These are phyloP conservation scores for Betula pendula DNA, from an alignment of 306 rosid genomes.

Conservation along the genomic window DNA sequence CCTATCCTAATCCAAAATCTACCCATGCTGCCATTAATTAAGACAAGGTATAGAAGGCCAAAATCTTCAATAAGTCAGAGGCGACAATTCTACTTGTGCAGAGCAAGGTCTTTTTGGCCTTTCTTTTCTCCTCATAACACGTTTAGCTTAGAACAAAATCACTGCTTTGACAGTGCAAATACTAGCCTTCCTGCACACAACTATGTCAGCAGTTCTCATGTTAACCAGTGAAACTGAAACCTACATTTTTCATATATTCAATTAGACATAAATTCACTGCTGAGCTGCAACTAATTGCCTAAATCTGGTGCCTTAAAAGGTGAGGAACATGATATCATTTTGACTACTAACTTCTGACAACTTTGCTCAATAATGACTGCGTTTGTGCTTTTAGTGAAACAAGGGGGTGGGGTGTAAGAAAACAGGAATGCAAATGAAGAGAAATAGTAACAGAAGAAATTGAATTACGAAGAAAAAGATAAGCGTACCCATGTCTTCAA, in stretches of 20 bases:
- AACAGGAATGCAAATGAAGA: neutral
- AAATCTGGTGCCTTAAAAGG: neutral
- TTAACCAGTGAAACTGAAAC: neutral
- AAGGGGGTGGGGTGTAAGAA: neutral
- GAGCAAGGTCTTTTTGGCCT: neutral
- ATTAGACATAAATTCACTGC: neutral
- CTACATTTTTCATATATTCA: neutral
- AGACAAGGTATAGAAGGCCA: neutral
- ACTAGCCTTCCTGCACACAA: constrained; percentile 3
- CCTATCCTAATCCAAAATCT: neutral
- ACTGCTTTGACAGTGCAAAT: neutral
- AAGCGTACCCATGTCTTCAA: constrained; percentile 70
- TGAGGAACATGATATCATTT: neutral
- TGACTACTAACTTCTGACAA: neutral
- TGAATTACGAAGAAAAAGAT: constrained; percentile 10
- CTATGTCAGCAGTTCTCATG: neutral
- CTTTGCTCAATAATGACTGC: neutral
- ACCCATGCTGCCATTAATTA: neutral
- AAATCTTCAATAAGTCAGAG: neutral
- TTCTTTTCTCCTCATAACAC: neutral
- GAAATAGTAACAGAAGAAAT: neutral
- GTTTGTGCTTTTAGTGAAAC: neutral
- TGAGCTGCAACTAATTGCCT: no score
- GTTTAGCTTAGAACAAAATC: neutral
- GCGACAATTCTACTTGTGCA: neutral